Conservation (phyloP, 129 eudicot species). For the Deinandra increscens region DNA sequence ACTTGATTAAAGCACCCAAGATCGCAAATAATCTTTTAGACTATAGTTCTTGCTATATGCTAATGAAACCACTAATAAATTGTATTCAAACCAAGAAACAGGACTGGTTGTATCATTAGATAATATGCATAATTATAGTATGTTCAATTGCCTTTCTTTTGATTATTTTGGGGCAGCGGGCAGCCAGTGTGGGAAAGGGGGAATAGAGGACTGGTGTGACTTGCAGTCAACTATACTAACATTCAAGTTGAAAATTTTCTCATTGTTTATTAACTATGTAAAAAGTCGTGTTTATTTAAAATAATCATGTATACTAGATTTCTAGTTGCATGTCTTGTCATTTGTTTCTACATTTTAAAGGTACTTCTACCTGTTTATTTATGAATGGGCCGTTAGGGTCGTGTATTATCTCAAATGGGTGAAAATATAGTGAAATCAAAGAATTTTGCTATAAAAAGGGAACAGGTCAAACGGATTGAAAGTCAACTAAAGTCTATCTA, state of each 20-base stretch:
- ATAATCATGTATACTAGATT: background rate
- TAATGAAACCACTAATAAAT: background rate
- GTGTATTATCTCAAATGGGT: background rate
- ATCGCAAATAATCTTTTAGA: too few species aligned
- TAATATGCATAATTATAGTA: background rate
- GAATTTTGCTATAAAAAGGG: background rate
- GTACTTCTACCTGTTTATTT: background rate
- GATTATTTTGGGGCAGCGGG: background rate
- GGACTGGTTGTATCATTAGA: background rate
- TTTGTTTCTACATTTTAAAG: conserved; percentile 1
- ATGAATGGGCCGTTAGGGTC: background rate
- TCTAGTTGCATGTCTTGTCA: background rate
- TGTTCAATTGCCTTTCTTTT: background rate
- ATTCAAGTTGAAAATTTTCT: background rate
- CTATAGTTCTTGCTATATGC: background rate
- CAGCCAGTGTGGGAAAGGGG: background rate
- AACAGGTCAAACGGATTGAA: background rate
- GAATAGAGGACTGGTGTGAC: background rate
- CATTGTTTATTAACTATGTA: background rate
- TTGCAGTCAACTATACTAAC: background rate
- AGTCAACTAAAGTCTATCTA: background rate
- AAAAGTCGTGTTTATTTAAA: background rate
- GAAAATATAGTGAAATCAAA: background rate
- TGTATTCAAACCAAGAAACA: background rate
- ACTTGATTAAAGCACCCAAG: background rate